phyloP scores from a whole-genome alignment of 2,329 filamentous ascomycete genomes.

The Diaporthe destruens region DNA sequence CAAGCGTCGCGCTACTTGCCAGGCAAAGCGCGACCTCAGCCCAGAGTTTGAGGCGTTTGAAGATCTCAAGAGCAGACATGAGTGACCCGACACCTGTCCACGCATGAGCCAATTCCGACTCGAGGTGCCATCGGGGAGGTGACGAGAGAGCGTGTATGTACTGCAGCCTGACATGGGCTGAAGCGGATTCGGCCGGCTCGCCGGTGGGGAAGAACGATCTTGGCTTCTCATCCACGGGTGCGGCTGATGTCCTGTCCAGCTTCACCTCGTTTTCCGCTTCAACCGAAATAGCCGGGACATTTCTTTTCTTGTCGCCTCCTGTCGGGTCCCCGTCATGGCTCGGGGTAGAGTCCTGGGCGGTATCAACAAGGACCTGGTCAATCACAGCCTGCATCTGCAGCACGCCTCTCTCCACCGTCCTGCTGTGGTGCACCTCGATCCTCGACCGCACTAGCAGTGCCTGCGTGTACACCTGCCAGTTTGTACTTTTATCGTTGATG shows the following conservation, averaged over 20 bases:
- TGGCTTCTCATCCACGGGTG: slow-evolving; percentile 59
- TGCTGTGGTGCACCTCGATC: slow-evolving; percentile 87
- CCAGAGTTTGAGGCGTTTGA: slow-evolving; percentile 93
- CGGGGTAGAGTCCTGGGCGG: slow-evolving; percentile 54
- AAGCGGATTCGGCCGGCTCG: slow-evolving; percentile 81
- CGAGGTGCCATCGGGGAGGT: slow-evolving; percentile 92
- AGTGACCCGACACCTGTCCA: slow-evolving; percentile 92
- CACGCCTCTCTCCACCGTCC: slow-evolving; percentile 89
- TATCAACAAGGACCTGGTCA: slow-evolving; percentile 94
- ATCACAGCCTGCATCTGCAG: slow-evolving; percentile 95
- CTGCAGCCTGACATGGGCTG: slow-evolving; percentile 79
- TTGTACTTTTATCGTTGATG: slow-evolving; percentile 87
- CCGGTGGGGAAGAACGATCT: slow-evolving; percentile 86
- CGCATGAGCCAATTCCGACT: slow-evolving; percentile 91
- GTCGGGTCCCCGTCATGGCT: background rate
- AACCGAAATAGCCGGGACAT: slow-evolving; percentile 33
- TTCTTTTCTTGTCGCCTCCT: slow-evolving; percentile 45
- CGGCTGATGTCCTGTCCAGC: slow-evolving; percentile 32
- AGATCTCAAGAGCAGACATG: slow-evolving; percentile 92
- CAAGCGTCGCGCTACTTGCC: slow-evolving; percentile 71
- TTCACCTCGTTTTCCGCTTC: slow-evolving; percentile 46
- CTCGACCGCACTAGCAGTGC: slow-evolving; percentile 89
- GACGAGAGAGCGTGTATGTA: slow-evolving; percentile 89
- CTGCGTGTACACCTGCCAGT: slow-evolving; percentile 98
- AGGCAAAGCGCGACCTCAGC: slow-evolving; percentile 94